Evolutionary conservation across 2,329 filamentous ascomycete genomes (phyloP), one percentile per base, ranked within the genome.

Genomic region (Coniella vitis): DNA sequence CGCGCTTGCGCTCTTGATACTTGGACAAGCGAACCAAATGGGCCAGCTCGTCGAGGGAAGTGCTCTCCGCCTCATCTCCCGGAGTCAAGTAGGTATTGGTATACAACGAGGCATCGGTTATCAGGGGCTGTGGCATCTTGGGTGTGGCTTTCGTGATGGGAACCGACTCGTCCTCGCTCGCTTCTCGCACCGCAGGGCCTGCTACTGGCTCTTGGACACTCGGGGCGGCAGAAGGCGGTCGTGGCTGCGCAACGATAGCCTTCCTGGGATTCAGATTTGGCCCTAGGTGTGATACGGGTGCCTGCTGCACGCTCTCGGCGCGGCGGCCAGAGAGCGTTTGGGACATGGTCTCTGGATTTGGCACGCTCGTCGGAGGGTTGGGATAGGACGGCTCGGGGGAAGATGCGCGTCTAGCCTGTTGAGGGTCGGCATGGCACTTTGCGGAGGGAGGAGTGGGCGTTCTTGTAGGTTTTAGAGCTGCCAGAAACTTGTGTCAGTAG

Each of bases 1-100:
- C 75, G 68, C 86, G 81, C 73, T 87, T 86, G 72, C 85, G 84
- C 73, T 88, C 84, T 67, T 91, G 87, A 64, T 90, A 89, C 60
- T 83, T 86, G 63, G 86, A 86, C 54, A 90, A 72, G 53, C 86
- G 81, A 56, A 89, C 84, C 58, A 90, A 68, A 64, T 90, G 86
- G 45, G 86, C 86, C 56, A 91, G 78, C 66, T 90, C 86, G 60
- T 87, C 81, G 53, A 91, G 72, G 13, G 83, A 85, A 39, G 84
- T 87, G 51, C 79, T 78, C 39, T 84, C 79, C 43, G 73, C 74
- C 53, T 84, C 79, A 45, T 73, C 74, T 53, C 84, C 79, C 34
- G 76, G 73, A 42, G 76, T 72, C 48, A 84, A 64, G 56, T 77
- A 74, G 13, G 77, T 67, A 61, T 85, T 84, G 39, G 76, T 74